Base-by-base conservation (phyloP, 192 early-diverging fungal species). In the Entomortierella beljakovae region DNA sequence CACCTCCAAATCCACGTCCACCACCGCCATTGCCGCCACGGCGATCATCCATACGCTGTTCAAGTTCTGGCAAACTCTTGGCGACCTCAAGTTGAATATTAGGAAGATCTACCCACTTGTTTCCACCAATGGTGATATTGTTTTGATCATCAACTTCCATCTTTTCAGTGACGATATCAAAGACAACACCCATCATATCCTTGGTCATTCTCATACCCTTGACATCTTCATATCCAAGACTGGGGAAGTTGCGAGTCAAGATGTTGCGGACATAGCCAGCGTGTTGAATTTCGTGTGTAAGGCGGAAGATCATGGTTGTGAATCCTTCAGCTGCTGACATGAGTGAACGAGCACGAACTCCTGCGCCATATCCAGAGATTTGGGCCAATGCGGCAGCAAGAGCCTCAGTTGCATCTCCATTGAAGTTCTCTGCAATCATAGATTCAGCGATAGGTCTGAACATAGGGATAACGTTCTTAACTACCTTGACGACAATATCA, bases 341-440 rank as follows among this genome's bases (percentile, higher is more conserved):
- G 51, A 98, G 82, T 23, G 94, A 95, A 43, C 97, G 92, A 20
- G 86, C 82, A 57, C 92, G 86, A 55, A 98, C 87, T 51, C 96
- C 96, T 68, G 92, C 86, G 38, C 89, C 86, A 65, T 95, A 97
- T 64, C 94, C 92, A 50, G 93, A 90, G 46, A 98, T 92, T 54
- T 92, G 90, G 31, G 97, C 97, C 49, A 99, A 84, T n/a, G 93
- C 92, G 6, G 95, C 92, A 9, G 90, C 84, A 34, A 98, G 80
- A 7, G 95, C 94, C 25, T 93, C 85, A 50, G 91, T 82, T 9
- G 95, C 86, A 81, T 96, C 90, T 46, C 89, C 91, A 20, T 84
- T 75, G 67, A 88, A 92, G 54, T 86, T 79, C 31, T 88, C 83
- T 26, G 83, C 79, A 38, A 97, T 85, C 60, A 98, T 82, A 7